A percentile compares a stretch with the other conserved stretches of the same genome.
Evolutionary conservation across 2,329 filamentous ascomycete genomes (phyloP).

Genomic region (Pseudogymnoascus sp.): DNA sequence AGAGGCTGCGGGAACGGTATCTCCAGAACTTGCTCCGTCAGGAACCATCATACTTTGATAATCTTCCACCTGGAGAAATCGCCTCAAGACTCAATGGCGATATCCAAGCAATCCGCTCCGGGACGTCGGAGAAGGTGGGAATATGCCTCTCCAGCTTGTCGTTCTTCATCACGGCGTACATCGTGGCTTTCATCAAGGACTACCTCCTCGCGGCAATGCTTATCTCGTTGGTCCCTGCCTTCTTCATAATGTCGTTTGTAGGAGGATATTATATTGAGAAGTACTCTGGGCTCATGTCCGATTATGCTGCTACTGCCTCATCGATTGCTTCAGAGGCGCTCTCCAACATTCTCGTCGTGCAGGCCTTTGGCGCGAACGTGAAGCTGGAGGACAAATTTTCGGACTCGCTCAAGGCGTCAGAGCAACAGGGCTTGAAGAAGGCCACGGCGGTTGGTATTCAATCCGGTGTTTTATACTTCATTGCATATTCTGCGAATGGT

Average conservation of each 20-base stretch:
- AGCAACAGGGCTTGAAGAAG: slow-evolving; percentile 40
- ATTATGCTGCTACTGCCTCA: slow-evolving; percentile 39
- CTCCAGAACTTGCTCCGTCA: slow-evolving; percentile 42
- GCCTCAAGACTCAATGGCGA: slow-evolving; percentile 46
- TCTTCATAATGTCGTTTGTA: slow-evolving; percentile 33
- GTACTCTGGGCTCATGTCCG: slow-evolving; percentile 35
- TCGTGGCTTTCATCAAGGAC: slow-evolving; percentile 52
- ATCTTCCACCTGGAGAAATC: slow-evolving; percentile 43
- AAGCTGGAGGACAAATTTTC: slow-evolving; percentile 43
- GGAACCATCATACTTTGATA: slow-evolving; percentile 47
- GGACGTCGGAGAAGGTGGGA: slow-evolving; percentile 52
- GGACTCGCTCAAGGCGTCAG: slow-evolving; percentile 34
- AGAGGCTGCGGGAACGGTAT: slow-evolving; percentile 44
- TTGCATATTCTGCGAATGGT: slow-evolving; percentile 48
- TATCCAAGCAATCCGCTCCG: slow-evolving; percentile 47
- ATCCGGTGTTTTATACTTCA: slow-evolving; percentile 45
- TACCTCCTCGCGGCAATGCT: slow-evolving; percentile 45
- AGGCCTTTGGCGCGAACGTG: slow-evolving; percentile 42
- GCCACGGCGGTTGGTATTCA: slow-evolving; percentile 40
- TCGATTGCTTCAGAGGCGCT: slow-evolving; percentile 45
- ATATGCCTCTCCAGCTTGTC: slow-evolving; percentile 45
- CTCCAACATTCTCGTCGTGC: slow-evolving; percentile 41
- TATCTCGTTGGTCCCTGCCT: slow-evolving; percentile 38
- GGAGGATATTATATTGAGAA: slow-evolving; percentile 40
- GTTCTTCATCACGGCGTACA: slow-evolving; percentile 49